These are phyloP conservation scores for Ceratonia siliqua DNA, from an alignment of 306 rosid species.

Conservation along the genomic window DNA sequence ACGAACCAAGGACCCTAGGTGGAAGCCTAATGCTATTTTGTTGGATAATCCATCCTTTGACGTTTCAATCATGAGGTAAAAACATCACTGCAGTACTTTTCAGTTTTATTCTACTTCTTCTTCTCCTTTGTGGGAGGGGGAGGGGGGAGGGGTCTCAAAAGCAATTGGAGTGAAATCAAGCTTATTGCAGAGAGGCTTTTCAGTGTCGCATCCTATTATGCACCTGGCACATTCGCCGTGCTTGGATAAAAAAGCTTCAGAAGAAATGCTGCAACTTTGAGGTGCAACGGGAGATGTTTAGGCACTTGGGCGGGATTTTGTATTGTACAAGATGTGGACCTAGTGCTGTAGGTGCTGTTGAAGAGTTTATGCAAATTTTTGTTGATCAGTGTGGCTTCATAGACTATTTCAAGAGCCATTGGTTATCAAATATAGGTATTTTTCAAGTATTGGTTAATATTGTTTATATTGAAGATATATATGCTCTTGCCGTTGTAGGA, in stretches of 20 bases:
- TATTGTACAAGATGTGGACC: constrained; percentile 65
- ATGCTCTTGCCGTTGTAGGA: constrained; percentile 1
- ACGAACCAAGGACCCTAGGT: constrained; percentile 62
- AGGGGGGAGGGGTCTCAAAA: constrained; percentile 6
- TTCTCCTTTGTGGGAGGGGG: not conserved
- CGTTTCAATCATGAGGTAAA: constrained; percentile 61
- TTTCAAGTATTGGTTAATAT: constrained; percentile 24
- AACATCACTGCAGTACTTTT: constrained; percentile 14
- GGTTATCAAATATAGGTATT: constrained; percentile 69
- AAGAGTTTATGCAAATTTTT: constrained; percentile 79
- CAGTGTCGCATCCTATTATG: constrained; percentile 68
- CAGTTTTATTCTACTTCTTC: constrained; percentile 11
- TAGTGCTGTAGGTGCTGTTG: constrained; percentile 58
- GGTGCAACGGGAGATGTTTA: constrained; percentile 66
- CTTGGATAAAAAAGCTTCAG: constrained; percentile 62
- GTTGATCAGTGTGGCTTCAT: constrained; percentile 73
- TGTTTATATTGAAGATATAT: constrained; percentile 23
- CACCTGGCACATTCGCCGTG: constrained; percentile 71
- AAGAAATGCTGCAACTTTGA: constrained; percentile 68
- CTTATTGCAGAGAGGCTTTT: constrained; percentile 69
- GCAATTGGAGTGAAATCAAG: constrained; percentile 33
- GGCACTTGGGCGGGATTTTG: constrained; percentile 66
- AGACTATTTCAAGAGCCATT: constrained; percentile 67
- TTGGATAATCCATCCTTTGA: constrained; percentile 75
- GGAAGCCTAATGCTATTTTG: constrained; percentile 66